Percentiles rank a stretch among this genome's conserved stretches.
These are phyloP conservation scores for Flaveria trinervia DNA, from an alignment of 129 eudicot genomes.

Conservation along the genomic window DNA sequence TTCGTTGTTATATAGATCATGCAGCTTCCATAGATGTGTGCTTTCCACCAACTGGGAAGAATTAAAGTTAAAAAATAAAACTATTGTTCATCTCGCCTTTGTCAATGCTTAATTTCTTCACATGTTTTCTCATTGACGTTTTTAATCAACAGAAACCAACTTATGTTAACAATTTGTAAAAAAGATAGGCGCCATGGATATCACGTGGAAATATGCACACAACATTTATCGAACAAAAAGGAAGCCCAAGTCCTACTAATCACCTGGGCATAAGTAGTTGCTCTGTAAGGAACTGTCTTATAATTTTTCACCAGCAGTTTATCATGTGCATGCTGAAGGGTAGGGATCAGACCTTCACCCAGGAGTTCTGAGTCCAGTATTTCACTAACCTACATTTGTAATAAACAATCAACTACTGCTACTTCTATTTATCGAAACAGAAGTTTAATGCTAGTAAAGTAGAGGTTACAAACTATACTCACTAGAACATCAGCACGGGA, in stretches of 20 bases:
- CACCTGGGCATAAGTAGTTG: constrained; percentile 84
- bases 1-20: constrained; percentile 63
- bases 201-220: not conserved
- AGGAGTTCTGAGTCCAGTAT: constrained; percentile 85
- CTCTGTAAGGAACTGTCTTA: constrained; percentile 74
- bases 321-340: constrained; percentile 91
- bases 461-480: constrained; percentile 33
- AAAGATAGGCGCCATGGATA: not conserved
- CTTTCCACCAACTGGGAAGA: constrained; percentile 74
- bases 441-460: constrained; percentile 1
- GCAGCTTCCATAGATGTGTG: constrained; percentile 62
- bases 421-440: not conserved
- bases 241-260: not conserved
- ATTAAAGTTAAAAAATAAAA: not conserved
- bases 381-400: constrained; percentile 73
- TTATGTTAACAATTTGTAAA: too few species aligned
- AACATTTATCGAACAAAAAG: not conserved
- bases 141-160: not conserved
- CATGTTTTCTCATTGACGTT: not conserved
- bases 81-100: not conserved
- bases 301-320: constrained; percentile 70
- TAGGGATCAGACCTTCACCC: constrained; percentile 95
- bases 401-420: not conserved
- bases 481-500: constrained; percentile 88
- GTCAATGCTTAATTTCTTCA: constrained; percentile 8